Base-by-base conservation (phyloP, 2,329 filamentous ascomycete genomes). In the Aspergillus clavatus region DNA sequence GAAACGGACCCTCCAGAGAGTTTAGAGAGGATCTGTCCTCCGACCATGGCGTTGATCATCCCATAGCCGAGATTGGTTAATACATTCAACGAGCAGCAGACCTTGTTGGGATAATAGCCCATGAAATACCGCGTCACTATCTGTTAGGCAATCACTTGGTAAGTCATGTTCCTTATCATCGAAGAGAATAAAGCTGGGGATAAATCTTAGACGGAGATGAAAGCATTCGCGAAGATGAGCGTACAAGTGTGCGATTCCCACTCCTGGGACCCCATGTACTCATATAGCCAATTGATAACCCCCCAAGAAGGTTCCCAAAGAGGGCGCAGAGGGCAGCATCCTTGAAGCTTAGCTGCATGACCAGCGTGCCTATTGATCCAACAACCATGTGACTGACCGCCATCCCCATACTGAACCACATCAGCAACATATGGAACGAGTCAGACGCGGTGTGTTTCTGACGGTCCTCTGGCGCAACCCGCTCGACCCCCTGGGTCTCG, bases 51-150 rank as follows among this genome's bases (percentile, higher is more conserved):
- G 52, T 68, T 69, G 43, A 72, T 63, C 58, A 72, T 71, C 24
- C 67, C 63, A 36, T 70, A 72, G 11, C 70, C 70, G 14, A 71
- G 40, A 55, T 70, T 70, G 40, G 69, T 69, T 24, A 72, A 56
- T 12, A 72, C 59, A 40, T 72, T 72, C 19, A 72, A 52, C 3
- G 62, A 55, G 50, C 59, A 69, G 57, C 56, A 67, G 26, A 71
- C 49, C 51, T 69, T 71, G 47, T 61, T 65, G 7, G 69, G 68
- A 29, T 66, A 70, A 48, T 70, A 72, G 5, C 70, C 70, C 67
- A 72, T 70, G 38, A 69, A 69, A 46, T 66, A 71, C 21, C 68
- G 66, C 16, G 61, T 55, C 33, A 70, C 60, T 29, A 72, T 67
- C 67, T 70, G 54, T 48, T 14, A 10, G 18, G 42, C 24, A 37